Base-by-base conservation (phyloP, 1,284 basidiomycete species). In the Vanrija sp. region DNA sequence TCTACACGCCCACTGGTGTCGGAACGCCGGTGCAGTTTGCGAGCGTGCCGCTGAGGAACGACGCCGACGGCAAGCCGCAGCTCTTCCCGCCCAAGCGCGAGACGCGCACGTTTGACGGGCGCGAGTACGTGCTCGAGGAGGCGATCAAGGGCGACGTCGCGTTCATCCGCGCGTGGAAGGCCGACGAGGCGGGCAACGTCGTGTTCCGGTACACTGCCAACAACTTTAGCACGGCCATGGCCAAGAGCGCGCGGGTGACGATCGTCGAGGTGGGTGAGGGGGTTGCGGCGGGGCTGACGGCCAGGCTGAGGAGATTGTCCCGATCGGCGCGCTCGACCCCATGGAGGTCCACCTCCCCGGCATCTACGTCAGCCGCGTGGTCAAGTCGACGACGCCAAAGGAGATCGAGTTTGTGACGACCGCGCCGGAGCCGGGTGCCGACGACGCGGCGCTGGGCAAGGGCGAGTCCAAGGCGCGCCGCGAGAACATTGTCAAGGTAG, bases 1-100 rank as follows among this genome's bases (percentile, higher is more conserved):
- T 97, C 80, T 97, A 82, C 77, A 97, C 91, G 1, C 92, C 91
- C 1, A 95, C 93, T 1, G 93, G 92, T 23, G 86, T 85, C 18
- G 83, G 82, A 16, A 91, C 89, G 15, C 86, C 88, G 3, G 83
- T 89, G 2, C 86, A 90, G 48, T 51, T 57, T 15, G 74, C 78
- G 80, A 54, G 84, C 8, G 88, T 91, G 61, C 87, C 88, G 19
- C 81, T 85, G 60, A 80, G 85, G 25, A 50, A 93, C 89, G n/a
- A 85, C 87, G 7, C 82, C 90, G 24, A 45, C 27, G 56, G 59
- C 45, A 53, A 55, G 58, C 59, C 51, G 16, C 53, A 51, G 19
- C 56, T 36, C 14, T 67, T 51, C 53, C 62, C 63, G n/a, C 79
- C 83, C 55, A 81, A 80, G 67, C 89, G 92, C 69, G 89, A 96